These are phyloP conservation scores for Stachybotrys echinatus DNA, from an alignment of 2,329 filamentous ascomycete genomes.

Conservation along the genomic window DNA sequence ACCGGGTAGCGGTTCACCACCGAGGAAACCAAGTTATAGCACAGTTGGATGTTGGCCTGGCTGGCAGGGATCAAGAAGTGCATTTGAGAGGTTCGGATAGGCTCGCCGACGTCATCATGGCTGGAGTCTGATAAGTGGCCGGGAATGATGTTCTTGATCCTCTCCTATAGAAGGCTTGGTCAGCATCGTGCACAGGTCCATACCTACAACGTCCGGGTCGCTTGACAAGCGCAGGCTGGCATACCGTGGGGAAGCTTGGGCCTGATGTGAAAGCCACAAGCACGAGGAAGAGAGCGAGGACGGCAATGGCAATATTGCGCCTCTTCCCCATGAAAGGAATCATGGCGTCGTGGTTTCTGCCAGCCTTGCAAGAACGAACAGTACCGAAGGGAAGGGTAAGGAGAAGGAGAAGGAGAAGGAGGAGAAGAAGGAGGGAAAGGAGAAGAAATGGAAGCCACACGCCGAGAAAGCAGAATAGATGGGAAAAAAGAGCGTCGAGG, in stretches of 20 bases:
- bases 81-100: slow-evolving; percentile 14
- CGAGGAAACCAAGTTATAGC: slow-evolving; percentile 32
- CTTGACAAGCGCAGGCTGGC: slow-evolving; percentile 1
- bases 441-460: not conserved
- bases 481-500: not conserved
- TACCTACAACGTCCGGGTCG: too few species aligned
- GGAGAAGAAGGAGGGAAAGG: not conserved
- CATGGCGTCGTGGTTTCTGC: slow-evolving; percentile 1
- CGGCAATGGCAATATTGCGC: slow-evolving; percentile 5
- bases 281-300: slow-evolving; percentile 3
- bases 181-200: too few species aligned
- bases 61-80: slow-evolving; percentile 34
- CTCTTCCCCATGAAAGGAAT: slow-evolving; percentile 2
- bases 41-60: slow-evolving; percentile 27
- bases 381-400: not conserved
- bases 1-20: slow-evolving; percentile 30
- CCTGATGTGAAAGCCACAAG: slow-evolving; percentile 4
- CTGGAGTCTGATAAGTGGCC: too few species aligned
- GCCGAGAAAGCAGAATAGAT: not conserved
- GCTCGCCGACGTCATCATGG: too few species aligned
- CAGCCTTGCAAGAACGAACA: not conserved
- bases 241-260: slow-evolving; percentile 8
- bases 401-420: not conserved
- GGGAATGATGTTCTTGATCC: slow-evolving; percentile 4
- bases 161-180: not conserved